Evolutionary conservation across 2,329 filamentous ascomycete species (phyloP).

Genomic region (Ascochyta koolunga): DNA sequence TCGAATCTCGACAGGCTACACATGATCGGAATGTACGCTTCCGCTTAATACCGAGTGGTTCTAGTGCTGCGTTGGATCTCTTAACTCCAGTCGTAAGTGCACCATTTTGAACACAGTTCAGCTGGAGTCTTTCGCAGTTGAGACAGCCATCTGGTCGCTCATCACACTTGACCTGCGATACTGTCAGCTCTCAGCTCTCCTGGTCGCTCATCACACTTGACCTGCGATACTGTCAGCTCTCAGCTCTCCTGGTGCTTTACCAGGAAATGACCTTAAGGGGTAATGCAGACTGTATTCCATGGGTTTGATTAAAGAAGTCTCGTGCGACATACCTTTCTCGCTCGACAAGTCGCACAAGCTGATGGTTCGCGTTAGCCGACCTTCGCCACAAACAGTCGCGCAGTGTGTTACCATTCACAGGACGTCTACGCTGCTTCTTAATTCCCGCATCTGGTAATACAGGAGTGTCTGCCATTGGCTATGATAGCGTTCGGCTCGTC

Average conservation of each 20-base stretch:
- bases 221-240: constrained; percentile 22
- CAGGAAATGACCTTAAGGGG: neutral
- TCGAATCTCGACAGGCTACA: constrained; percentile 38
- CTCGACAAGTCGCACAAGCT: constrained; percentile 30
- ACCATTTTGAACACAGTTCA: constrained; percentile 37
- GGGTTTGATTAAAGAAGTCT: neutral
- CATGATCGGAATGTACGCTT: constrained; percentile 42
- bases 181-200: constrained; percentile 14
- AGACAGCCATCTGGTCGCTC: constrained; percentile 39
- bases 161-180: constrained; percentile 39
- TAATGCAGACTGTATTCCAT: neutral
- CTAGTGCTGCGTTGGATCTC: constrained; percentile 22
- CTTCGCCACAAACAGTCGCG: neutral
- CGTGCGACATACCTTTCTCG: constrained; percentile 22
- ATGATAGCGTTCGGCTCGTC: constrained; percentile 20
- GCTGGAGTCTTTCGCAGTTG: constrained; percentile 38
- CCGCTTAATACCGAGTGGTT: constrained; percentile 37
- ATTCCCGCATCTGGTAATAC: constrained; percentile 16
- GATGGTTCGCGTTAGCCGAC: constrained; percentile 12
- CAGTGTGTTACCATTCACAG: constrained; percentile 29
- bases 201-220: constrained; percentile 42
- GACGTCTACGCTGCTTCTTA: constrained; percentile 34
- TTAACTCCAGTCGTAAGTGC: constrained; percentile 21
- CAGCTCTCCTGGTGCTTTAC: neutral
- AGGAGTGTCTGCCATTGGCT: constrained; percentile 14